phyloP scores from a whole-genome alignment of 257 asterid genomes.

The Lithospermum erythrorhizon region DNA sequence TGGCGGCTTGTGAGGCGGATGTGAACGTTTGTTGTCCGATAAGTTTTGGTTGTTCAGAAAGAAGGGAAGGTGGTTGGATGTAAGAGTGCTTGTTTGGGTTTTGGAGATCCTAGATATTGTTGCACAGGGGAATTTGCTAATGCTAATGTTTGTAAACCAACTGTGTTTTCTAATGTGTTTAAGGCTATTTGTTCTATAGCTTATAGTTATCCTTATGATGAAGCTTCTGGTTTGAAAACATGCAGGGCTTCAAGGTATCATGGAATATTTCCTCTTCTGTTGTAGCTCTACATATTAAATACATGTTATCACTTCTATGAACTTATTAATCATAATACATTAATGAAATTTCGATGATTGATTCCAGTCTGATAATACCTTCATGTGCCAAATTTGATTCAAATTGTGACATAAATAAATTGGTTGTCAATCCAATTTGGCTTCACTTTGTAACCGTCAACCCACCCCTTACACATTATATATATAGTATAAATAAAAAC shows the following conservation, averaged over 20 bases:
- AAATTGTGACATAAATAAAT: too few species aligned
- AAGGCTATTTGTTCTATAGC: slow-evolving; percentile 85
- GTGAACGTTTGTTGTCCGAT: slow-evolving; percentile 72
- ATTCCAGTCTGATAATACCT: too few species aligned
- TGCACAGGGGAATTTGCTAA: slow-evolving; percentile 79
- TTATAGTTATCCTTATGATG: slow-evolving; percentile 88
- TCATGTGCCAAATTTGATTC: too few species aligned
- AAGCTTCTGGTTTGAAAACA: slow-evolving; percentile 87
- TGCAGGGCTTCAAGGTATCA: slow-evolving; percentile 63
- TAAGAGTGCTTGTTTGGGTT: slow-evolving; percentile 81
- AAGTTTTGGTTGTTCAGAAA: slow-evolving; percentile 70
- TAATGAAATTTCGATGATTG: too few species aligned
- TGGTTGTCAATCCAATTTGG: too few species aligned
- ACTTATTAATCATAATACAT: too few species aligned
- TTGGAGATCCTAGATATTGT: slow-evolving; percentile 74
- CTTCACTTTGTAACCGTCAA: too few species aligned
- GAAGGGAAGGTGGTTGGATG: slow-evolving; percentile 81
- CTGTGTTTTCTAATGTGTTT: slow-evolving; percentile 73
- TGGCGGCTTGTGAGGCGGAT: slow-evolving; percentile 80
- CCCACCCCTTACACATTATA: too few species aligned
- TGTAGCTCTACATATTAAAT: background rate
- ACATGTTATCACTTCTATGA: background rate
- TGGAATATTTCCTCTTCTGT: background rate
- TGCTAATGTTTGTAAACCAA: slow-evolving; percentile 85
- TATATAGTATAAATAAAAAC: too few species aligned